Conservation (phyloP, 805 yeast species). For the Kodamaea jinghongensis region DNA sequence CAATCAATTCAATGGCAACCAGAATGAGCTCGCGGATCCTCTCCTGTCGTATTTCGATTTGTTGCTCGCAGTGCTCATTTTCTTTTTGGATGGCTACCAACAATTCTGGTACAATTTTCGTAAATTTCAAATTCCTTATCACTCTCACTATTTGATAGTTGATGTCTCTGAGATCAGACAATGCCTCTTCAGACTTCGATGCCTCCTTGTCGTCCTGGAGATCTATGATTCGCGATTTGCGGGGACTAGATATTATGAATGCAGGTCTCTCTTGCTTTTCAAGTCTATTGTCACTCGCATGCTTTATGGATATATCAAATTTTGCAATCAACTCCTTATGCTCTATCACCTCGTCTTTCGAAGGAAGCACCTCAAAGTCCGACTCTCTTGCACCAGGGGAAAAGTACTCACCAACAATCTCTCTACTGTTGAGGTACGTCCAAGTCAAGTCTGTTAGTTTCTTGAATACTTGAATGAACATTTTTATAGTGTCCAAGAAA, state of each 20-base stretch:
- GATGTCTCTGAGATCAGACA: constrained; percentile 29
- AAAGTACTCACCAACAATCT: constrained; percentile 24
- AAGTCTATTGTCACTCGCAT: constrained; percentile 8
- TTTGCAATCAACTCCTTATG: constrained; percentile 29
- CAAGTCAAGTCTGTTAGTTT: constrained; percentile 28
- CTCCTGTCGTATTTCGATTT: constrained; percentile 21
- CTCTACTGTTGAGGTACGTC: constrained; percentile 26
- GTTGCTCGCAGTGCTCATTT: constrained; percentile 25
- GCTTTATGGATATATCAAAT: constrained; percentile 26
- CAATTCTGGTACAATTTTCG: constrained; percentile 35
- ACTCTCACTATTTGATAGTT: constrained; percentile 37
- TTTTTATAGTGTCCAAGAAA: constrained; percentile 34
- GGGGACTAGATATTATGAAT: constrained; percentile 32
- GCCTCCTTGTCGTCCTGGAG: constrained; percentile 4
- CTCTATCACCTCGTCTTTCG: constrained; percentile 28
- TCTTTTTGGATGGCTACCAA: constrained; percentile 22
- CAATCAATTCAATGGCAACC: constrained; percentile 25
- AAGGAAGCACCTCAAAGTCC: constrained; percentile 25
- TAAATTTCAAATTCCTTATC: constrained; percentile 33
- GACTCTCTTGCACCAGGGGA: constrained; percentile 11
- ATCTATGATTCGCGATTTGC: constrained; percentile 9
- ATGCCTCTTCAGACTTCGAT: constrained; percentile 7
- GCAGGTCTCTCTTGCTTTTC: constrained; percentile 9
- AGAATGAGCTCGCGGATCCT: constrained; percentile 23
- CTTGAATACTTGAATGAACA: constrained; percentile 29